Percentiles rank a stretch among this genome's conserved stretches.
phyloP scores from a whole-genome alignment of 177 flowering plant genomes.

The Vitis hybrid region DNA sequence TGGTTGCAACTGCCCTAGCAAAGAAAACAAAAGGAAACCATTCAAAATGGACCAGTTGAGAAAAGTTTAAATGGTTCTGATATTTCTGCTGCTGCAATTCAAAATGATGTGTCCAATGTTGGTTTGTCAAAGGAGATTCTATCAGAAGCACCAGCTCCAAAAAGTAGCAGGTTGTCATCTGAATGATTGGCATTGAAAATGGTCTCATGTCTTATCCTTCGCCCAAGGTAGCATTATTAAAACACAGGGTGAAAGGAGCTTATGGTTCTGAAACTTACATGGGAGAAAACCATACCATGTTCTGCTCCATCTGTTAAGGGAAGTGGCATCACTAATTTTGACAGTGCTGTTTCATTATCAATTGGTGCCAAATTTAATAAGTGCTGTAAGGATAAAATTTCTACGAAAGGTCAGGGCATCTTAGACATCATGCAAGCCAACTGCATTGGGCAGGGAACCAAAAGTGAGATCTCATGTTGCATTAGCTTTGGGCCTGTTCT shows the following conservation, averaged over 20 bases:
- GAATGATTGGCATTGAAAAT: constrained; percentile 6
- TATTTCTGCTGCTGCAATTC: constrained; percentile 13
- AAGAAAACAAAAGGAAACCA: too few species aligned
- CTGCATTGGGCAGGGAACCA: too few species aligned
- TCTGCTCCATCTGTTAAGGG: constrained; percentile 8
- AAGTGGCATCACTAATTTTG: background rate
- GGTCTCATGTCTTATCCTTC: constrained; percentile 16
- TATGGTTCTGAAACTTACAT: constrained; percentile 4
- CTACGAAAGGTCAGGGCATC: too few species aligned
- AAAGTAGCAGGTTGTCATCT: constrained; percentile 12
- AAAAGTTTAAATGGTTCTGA: too few species aligned
- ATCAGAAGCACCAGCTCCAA: background rate
- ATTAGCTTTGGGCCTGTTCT: too few species aligned
- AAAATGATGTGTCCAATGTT: constrained; percentile 13
- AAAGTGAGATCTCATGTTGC: too few species aligned
- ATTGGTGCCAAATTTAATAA: constrained; percentile 4
- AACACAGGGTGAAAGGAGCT: background rate
- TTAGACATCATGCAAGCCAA: too few species aligned
- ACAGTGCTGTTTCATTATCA: background rate
- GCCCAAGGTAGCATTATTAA: background rate
- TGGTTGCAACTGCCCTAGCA: too few species aligned
- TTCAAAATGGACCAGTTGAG: too few species aligned
- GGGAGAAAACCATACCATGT: constrained; percentile 5
- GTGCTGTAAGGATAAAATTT: too few species aligned
- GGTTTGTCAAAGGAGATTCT: constrained; percentile 15